Evolutionary conservation across 1,284 basidiomycete species (phyloP), one percentile per base, ranked within the genome.

Genomic region (Peniophora sp.): DNA sequence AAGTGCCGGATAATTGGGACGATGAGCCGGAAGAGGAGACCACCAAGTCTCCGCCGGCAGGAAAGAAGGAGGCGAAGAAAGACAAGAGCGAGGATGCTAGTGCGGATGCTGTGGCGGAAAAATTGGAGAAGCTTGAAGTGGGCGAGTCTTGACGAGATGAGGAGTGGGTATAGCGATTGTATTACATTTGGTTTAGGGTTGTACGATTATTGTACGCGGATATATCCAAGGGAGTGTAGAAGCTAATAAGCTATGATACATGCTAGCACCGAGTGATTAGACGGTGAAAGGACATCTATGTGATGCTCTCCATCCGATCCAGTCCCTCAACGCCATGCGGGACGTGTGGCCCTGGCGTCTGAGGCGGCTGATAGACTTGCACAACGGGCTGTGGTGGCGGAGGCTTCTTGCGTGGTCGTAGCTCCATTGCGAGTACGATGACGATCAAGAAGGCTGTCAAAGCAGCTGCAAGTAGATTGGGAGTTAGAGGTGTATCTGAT

Each of bases 1-100:
- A 69, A 51, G 74, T 89, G 17, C 80, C 77, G 55, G 85, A 89
- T 52, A 80, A 72, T 57, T 90, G 88, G 87, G 86, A 90, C 47
- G 85, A 85, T 50, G 87, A 88, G 12, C 84, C 82, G 22, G 83
- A 79, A 14, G 71, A 41, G n/a, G 39, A 22, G 39, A 16, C 39
- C 47, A 45, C 46, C 23, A 50, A 24, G 1, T 36, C 11, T 36
- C n/a, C n/a, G n/a, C n/a, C n/a, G 14, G 41, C 41, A 10, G 41
- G 12, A 11, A 44, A 44, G 41, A 19, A 56, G 25, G 34, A 36
- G 34, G 34, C 34, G 34, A n/a, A 55, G 55, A 45, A 47, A 53
- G 45, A 57, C 51, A 46, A 46, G 23, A n/a, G 34, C n/a, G 34
- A 10, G 20, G 52, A 53, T 34, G 48, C 48, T 35, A 56, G 49